Conservation (phyloP, 306 rosid genomes). For the Arachis stenosperma region DNA sequence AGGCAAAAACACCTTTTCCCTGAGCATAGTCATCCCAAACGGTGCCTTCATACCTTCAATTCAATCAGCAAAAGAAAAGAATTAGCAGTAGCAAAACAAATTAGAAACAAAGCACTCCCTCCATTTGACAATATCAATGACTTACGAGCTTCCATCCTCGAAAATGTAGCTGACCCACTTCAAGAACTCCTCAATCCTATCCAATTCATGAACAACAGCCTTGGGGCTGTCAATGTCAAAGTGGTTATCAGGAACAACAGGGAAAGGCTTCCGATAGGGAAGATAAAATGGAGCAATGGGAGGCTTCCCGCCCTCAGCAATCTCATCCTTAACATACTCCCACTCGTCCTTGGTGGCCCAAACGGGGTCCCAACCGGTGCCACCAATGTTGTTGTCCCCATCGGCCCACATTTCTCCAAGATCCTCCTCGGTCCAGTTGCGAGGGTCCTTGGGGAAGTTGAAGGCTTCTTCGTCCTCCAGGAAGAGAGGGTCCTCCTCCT, state of each 20-base stretch:
- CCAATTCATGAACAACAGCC: slow-evolving; percentile 76
- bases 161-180: slow-evolving; percentile 91
- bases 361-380: slow-evolving; percentile 92
- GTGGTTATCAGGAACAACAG: slow-evolving; percentile 64
- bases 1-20: slow-evolving; percentile 86
- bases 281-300: slow-evolving; percentile 82
- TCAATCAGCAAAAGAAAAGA: not conserved
- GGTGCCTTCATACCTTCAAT: slow-evolving; percentile 91
- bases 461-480: slow-evolving; percentile 40
- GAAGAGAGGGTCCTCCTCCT: slow-evolving; percentile 27
- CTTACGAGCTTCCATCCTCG: slow-evolving; percentile 87
- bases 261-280: slow-evolving; percentile 67
- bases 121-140: not conserved
- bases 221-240: slow-evolving; percentile 55
- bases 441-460: slow-evolving; percentile 74
- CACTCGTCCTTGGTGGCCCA: slow-evolving; percentile 67
- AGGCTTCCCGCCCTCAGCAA: slow-evolving; percentile 57
- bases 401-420: slow-evolving; percentile 77
- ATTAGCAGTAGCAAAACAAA: not conserved
- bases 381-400: slow-evolving; percentile 51
- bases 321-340: slow-evolving; percentile 50
- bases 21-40: slow-evolving; percentile 98
- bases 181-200: slow-evolving; percentile 95
- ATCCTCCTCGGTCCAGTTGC: slow-evolving; percentile 78
- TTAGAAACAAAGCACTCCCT: no score